phyloP scores from a whole-genome alignment of 805 yeast species.

The Suhomyces canberraensis region DNA sequence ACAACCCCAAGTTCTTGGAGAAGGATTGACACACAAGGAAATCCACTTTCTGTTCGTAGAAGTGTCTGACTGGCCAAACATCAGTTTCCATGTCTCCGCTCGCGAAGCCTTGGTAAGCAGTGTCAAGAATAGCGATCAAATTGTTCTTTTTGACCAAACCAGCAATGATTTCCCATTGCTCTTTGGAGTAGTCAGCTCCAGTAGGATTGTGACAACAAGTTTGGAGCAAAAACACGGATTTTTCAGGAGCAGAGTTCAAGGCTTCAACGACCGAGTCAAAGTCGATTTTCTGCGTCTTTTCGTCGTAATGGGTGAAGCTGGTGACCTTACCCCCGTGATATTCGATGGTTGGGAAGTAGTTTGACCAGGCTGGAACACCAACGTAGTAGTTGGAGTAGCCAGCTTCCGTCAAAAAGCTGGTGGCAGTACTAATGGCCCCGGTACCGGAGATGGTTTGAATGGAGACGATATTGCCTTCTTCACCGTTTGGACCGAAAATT shows the following conservation, averaged over 20 bases:
- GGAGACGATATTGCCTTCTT: slow-evolving; percentile 28
- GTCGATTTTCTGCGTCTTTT: slow-evolving; percentile 26
- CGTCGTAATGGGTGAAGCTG: slow-evolving; percentile 31
- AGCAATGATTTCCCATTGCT: slow-evolving; percentile 35
- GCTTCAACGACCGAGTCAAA: slow-evolving; percentile 23
- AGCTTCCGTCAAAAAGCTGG: slow-evolving; percentile 21
- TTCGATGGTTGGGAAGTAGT: slow-evolving; percentile 35
- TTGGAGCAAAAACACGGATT: slow-evolving; percentile 37
- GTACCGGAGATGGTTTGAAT: slow-evolving; percentile 43
- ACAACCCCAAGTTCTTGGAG: slow-evolving; percentile 42
- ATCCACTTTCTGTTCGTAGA: slow-evolving; percentile 24
- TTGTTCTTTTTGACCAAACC: slow-evolving; percentile 21
- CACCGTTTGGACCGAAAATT: slow-evolving; percentile 31
- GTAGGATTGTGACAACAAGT: slow-evolving; percentile 47
- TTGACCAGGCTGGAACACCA: slow-evolving; percentile 41
- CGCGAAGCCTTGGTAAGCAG: slow-evolving; percentile 43
- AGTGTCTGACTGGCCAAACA: slow-evolving; percentile 38
- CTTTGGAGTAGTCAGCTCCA: slow-evolving; percentile 36
- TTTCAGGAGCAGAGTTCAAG: slow-evolving; percentile 27
- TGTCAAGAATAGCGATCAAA: slow-evolving; percentile 34
- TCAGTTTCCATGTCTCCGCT: slow-evolving; percentile 28
- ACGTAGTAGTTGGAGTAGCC: slow-evolving; percentile 28
- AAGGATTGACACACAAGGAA: slow-evolving; percentile 35
- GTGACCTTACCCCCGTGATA: slow-evolving; percentile 25
- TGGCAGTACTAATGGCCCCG: slow-evolving; percentile 40